phyloP scores from a whole-genome alignment of 2,329 filamentous ascomycete species.

The Aspergillus bombycis region DNA sequence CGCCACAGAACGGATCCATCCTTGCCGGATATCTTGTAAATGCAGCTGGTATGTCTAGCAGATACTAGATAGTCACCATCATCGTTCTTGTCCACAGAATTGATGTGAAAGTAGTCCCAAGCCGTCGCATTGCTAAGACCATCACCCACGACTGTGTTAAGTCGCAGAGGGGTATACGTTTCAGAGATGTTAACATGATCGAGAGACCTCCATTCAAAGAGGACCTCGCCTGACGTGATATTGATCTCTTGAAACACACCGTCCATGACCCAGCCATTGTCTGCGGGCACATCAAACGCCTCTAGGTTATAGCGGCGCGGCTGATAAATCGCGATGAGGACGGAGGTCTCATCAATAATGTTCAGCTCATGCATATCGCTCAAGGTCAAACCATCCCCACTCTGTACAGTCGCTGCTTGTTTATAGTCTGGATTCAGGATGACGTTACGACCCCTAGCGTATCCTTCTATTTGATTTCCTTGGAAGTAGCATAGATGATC shows the following conservation, averaged over 20 bases:
- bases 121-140: constrained; percentile 49
- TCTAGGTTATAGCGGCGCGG: constrained; percentile 52
- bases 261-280: constrained; percentile 56
- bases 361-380: constrained; percentile 59
- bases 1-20: constrained; percentile 45
- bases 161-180: constrained; percentile 50
- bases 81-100: constrained; percentile 46
- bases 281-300: constrained; percentile 42
- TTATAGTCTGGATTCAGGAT: constrained; percentile 56
- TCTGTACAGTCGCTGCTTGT: constrained; percentile 51
- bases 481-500: constrained; percentile 57
- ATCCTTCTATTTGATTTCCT: constrained; percentile 56
- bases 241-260: constrained; percentile 58
- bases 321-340: constrained; percentile 46
- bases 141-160: constrained; percentile 50
- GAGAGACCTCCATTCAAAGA: constrained; percentile 56
- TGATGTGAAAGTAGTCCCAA: constrained; percentile 51
- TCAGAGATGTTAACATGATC: constrained; percentile 53
- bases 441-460: constrained; percentile 55
- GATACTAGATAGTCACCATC: constrained; percentile 47
- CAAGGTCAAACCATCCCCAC: constrained; percentile 43
- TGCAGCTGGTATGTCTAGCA: constrained; percentile 42
- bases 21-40: constrained; percentile 46
- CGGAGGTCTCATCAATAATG: constrained; percentile 46
- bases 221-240: constrained; percentile 49